These are phyloP conservation scores for Onygenales sp. DNA, from an alignment of 2,329 filamentous ascomycete species.

Conservation along the genomic window DNA sequence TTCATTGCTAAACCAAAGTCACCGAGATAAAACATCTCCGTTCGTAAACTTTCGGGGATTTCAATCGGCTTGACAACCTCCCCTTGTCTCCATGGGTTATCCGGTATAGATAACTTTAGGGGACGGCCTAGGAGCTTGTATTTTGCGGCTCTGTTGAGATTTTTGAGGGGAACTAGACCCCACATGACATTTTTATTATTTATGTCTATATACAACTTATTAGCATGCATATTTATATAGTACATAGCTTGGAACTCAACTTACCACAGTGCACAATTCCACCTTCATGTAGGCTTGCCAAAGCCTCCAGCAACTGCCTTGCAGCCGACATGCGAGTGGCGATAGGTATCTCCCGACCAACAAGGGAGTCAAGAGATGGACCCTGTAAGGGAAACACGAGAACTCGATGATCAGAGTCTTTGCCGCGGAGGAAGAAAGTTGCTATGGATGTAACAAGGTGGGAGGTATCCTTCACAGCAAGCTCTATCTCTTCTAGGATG, in stretches of 20 bases:
- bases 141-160: slow-evolving; percentile 5
- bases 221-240: background rate
- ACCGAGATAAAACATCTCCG: slow-evolving; percentile 8
- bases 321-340: background rate
- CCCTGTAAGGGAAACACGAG: slow-evolving; percentile 2
- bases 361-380: slow-evolving; percentile 3
- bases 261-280: slow-evolving; percentile 1
- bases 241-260: background rate
- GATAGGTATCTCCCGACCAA: slow-evolving; percentile 1
- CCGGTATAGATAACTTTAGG: background rate
- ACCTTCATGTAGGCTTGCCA: slow-evolving; percentile 3
- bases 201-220: slow-evolving; percentile 1
- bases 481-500: slow-evolving; percentile 3
- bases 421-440: background rate
- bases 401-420: background rate
- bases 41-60: slow-evolving; percentile 4
- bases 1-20: slow-evolving; percentile 9
- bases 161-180: slow-evolving; percentile 4
- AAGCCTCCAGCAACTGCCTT: background rate
- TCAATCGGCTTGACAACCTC: slow-evolving; percentile 6
- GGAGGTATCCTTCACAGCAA: slow-evolving; percentile 3
- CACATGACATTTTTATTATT: slow-evolving; percentile 8
- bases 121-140: slow-evolving; percentile 7
- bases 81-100: slow-evolving; percentile 2
- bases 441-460: background rate